Conservation (phyloP, 2,329 filamentous ascomycete genomes). For the Furcasterigmium furcatum region DNA sequence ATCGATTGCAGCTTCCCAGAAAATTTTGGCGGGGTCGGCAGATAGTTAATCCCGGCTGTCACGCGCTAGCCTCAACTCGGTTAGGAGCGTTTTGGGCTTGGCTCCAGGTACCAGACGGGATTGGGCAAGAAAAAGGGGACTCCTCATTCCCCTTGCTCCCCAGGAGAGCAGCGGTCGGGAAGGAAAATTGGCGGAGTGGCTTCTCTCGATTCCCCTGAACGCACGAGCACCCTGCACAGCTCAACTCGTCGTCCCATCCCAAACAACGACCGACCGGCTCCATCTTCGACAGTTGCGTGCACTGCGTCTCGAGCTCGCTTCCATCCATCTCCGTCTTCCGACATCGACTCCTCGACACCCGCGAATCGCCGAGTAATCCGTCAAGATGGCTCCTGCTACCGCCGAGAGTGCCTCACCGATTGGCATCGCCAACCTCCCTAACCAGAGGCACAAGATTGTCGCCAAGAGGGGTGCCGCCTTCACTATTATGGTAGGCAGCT, state of each 20-base stretch:
- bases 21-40: conserved; percentile 26
- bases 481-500: conserved; percentile 87
- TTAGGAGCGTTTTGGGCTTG: conserved; percentile 9
- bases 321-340: conserved; percentile 6
- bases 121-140: conserved; percentile 14
- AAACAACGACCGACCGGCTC: conserved; percentile 8
- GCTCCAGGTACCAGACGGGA: neutral
- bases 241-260: conserved; percentile 14
- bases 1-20: conserved; percentile 25
- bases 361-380: neutral
- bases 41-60: conserved; percentile 27
- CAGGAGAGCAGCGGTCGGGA: conserved; percentile 6
- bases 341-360: conserved; percentile 7
- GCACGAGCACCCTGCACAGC: conserved; percentile 12
- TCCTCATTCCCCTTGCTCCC: conserved; percentile 11
- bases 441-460: conserved; percentile 74
- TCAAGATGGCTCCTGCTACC: conserved; percentile 55
- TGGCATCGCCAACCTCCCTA: conserved; percentile 72
- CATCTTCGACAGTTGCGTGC: conserved; percentile 13
- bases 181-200: conserved; percentile 16
- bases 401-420: conserved; percentile 64
- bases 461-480: conserved; percentile 90
- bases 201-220: conserved; percentile 17
- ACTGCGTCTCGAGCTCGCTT: conserved; percentile 8
- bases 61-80: conserved; percentile 12